These are phyloP conservation scores for Escallonia herrerae DNA, from an alignment of 129 eudicot species.

Conservation along the genomic window DNA sequence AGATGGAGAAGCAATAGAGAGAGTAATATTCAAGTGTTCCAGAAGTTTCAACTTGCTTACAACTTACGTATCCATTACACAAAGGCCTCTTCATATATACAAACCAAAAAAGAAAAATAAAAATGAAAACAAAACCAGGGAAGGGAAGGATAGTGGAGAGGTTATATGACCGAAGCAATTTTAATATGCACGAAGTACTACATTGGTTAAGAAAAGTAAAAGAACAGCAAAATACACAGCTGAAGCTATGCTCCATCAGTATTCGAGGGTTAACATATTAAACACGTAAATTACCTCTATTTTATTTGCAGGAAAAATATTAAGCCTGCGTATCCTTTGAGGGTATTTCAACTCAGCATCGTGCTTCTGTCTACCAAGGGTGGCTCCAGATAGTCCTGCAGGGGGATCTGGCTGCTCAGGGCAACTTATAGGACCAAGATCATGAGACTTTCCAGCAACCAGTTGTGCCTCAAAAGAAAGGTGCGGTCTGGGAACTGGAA, in stretches of 20 bases:
- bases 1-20: no score
- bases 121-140: no score
- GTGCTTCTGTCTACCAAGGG: conserved; percentile 75
- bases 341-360: conserved; percentile 94
- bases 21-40: no score
- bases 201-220: no score
- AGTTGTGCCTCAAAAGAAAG: conserved; percentile 84
- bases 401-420: conserved; percentile 63
- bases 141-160: no score
- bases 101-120: no score
- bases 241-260: not conserved
- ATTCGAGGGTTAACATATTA: not conserved
- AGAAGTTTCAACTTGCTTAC: no score
- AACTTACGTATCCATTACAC: no score
- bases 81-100: no score
- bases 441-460: conserved; percentile 90
- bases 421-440: conserved; percentile 68
- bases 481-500: conserved; percentile 79
- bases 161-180: no score
- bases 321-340: conserved; percentile 81
- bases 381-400: conserved; percentile 33
- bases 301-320: conserved; percentile 85
- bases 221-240: not conserved
- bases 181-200: no score
- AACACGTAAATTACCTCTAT: conserved; percentile 51